Evolutionary conservation across 169 alveolate species (phyloP), one percentile per base, ranked within the genome.

Genomic region (Eimeria tenella): DNA sequence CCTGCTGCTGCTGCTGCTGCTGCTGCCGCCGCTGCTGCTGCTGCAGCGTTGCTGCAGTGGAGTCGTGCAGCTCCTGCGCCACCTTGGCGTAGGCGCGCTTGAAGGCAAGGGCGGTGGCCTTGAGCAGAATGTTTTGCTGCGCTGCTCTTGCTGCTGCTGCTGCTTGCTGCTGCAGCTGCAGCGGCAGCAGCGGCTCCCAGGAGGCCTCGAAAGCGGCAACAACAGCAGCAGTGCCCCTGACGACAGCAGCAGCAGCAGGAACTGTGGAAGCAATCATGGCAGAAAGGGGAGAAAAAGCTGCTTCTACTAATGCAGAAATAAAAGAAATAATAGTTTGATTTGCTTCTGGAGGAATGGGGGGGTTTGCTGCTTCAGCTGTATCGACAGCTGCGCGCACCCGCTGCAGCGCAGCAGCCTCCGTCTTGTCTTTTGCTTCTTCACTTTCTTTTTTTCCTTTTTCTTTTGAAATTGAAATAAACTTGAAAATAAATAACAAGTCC

Each of bases 1-100:
- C 58, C n/a, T 23, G 42, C 21, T 31, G 84, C 84, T 31, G 23
- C 56, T 60, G 77, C 77, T 62, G 62, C 79, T 31, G 91, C 58
- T 60, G 91, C 91, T 49, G 91, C 62, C 42, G 42, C 55, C 23
- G 75, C 90, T 11, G 90, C 79, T 83, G 91, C 79, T 15, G 63
- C 63, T 42, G 56, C 62, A 62, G 19, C 21, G 73, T 50, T 55
- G 89, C 89, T 56, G 89, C 73, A 5, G 58, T 11, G 7, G 89
- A 42, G 53, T 55, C 89, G 52, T 53, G 73, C 21, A 81, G 89
- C 52, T 81, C 89, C 55, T 81, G 89, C 31, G 21, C 65, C 53
- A 81, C 73, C n/a, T 19, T 55, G 10, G 89, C 89, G 21, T 81
- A 81, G 50, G 89, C 89, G 19, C 89, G 89, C n/a, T 81, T 81